phyloP scores from a whole-genome alignment of 257 asterid species.

The Hygrophila difformis region DNA sequence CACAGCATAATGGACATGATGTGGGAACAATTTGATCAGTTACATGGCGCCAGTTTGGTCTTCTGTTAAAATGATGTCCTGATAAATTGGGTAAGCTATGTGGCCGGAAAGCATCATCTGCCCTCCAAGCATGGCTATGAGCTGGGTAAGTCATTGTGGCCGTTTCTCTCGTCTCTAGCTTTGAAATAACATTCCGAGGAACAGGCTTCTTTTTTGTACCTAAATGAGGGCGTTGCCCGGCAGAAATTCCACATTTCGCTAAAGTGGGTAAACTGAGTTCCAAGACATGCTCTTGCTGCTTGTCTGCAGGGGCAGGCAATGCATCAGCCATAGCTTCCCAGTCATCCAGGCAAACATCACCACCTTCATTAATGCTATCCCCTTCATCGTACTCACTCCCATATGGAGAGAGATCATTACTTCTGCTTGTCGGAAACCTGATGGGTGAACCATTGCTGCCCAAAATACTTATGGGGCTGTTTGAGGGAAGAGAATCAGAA shows the following conservation, averaged over 20 bases:
- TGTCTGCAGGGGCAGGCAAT: conserved; percentile 54
- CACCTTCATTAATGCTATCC: conserved; percentile 52
- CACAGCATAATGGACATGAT: conserved; percentile 82
- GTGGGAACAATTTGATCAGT: conserved; percentile 36
- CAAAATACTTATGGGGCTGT: conserved; percentile 52
- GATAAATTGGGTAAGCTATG: conserved; percentile 69
- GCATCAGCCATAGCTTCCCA: conserved; percentile 99
- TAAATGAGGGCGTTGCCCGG: conserved; percentile 13
- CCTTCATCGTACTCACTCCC: too few species aligned
- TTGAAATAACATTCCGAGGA: conserved; percentile 16
- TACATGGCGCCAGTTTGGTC: conserved; percentile 45
- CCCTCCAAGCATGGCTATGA: conserved; percentile 67
- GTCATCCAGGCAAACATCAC: conserved; percentile 79
- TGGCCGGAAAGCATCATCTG: conserved; percentile 81
- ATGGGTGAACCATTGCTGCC: conserved; percentile 50
- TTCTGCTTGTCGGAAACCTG: conserved; percentile 52
- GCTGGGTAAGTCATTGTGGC: conserved; percentile 24
- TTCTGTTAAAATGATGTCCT: conserved; percentile 39
- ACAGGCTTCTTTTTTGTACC: conserved; percentile 14
- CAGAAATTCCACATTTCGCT: conserved; percentile 20
- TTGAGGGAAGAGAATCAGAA: conserved; percentile 44
- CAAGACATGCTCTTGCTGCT: conserved; percentile 27
- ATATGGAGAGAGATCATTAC: conserved; percentile 55
- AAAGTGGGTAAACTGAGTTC: conserved; percentile 15
- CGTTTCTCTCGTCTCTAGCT: conserved; percentile 31